Evolutionary conservation across 805 yeast species (phyloP), one percentile per base, ranked within the genome.

Genomic region (Ogataea methanolica): DNA sequence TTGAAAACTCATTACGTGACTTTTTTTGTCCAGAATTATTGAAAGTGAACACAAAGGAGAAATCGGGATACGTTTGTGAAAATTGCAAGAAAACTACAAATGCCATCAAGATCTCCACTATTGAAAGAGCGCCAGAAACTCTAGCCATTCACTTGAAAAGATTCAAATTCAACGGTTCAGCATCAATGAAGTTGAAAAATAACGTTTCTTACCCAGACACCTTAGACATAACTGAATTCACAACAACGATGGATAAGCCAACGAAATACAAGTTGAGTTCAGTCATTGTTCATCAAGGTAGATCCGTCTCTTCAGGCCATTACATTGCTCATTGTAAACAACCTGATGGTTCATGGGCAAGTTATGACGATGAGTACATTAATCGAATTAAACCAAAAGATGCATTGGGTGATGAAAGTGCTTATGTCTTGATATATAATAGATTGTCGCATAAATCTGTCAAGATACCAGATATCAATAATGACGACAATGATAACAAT

Each of bases 231-330:
- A 71, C 89, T 1, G 76, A 79, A 47, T 92, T 75, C 64, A 76
- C 78, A 31, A 75, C 78, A 6, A 62, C 63, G 41, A 59, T 62
- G 64, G 65, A 58, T 17, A 69, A 69, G 11, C 80, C 83, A 1
- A 76, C 78, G 5, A 69, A 71, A 35, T 94, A 94, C 67, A 85
- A 83, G 62, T 74, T 94, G 54, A 74, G 80, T 16, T 81, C 91
- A 21, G 96, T 92, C 16, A 87, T 92, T 50, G 92, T 90, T 5
- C 99, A 94, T 62, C 96, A 88, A 59, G 99, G 99, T 37, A 75
- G 98, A 53, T 86, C 96, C 1, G 83, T 91, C 14, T 82, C 90
- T 40, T 83, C 94, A 3, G 99, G 99, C 4, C 99, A 94, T 66
- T 94, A 94, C 61, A 79, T 90, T 49, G 87, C 96, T 0, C 89